Evolutionary conservation across 176 grass and related monocot species (phyloP), one percentile per base, ranked within the genome.

Genomic region (Oryza officinalis): DNA sequence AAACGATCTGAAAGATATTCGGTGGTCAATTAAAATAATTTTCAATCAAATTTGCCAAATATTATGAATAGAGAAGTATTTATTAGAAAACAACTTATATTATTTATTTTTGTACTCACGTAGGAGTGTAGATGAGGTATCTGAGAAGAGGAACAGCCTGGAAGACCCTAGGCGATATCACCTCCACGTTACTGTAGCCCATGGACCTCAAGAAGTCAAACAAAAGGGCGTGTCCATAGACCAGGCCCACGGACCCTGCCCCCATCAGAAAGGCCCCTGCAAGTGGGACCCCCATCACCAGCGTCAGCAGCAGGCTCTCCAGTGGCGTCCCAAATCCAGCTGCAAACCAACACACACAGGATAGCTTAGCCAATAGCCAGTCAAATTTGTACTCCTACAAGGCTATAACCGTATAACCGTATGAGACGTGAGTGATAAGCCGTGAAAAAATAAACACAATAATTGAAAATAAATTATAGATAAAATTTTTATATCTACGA

Each of bases 111-210:
- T 5, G 0, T 8, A 85, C 87, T 93, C 82, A 95, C 96, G 93
- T 80, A 1, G 96, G 93, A 8, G 93, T 94, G 82, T 98, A 95
- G 81, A 96, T 35, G 65, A 98, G 35, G 91, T 98, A 98, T 85
- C 84, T 67, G 82, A 98, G 83, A 14, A 87, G 45, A 0, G 91
- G 87, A 23, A 90, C 11, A 0, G 83, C 82, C 10, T 94, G 33
- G 15, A 96, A 98, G 2, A 90, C 80, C 69, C 79, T 63, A 60
- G 74, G 81, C 20, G 89, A 79, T 15, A 98, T 46, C 46, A 98
- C 78, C 87, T 98, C 93, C 26, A 98, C 96, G 46, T 98, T 98
- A 82, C 89, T 87, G 85, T 98, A 92, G n/a, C 93, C 96, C 93
- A 98, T 88, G 83, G 87, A 88, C 27, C 91, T 47, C 5, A 98